Base-by-base conservation (phyloP, 306 rosid species). In the Leucaena leucocephala region DNA sequence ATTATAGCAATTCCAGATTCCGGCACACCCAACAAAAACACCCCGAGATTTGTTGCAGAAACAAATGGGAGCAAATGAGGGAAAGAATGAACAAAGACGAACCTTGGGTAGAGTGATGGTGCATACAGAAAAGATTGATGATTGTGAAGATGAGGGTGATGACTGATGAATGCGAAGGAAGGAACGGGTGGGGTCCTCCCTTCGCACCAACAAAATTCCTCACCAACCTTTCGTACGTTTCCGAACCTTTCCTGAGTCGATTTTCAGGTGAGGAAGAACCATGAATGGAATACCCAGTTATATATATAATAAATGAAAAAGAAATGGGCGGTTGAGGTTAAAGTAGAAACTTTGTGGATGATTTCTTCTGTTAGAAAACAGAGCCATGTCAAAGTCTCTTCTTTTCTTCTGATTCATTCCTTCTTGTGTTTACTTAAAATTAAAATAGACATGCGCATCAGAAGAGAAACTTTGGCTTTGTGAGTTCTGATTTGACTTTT, bases 141-240 rank as follows among this genome's bases (percentile, higher is more conserved):
- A 63, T 34, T 16, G 68, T 22, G 65, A 59, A 11, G 40, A 58
- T 21, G 64, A 58, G 2, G 64, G 34, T 7, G 70, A 17, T 16
- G 71, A 39, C 4, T 8, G 48, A 66, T 38, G 33, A 39, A 66
- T 66, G 46, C 33, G 49, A 66, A 66, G 34, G 46, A 38, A 36
- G 46, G 71, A 42, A 38, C 15, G 45, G 4, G 21, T 15, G 44
- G 4, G 48, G 33, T 38, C 71, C 71, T 38, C 33, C 70, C 49
- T 66, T 66, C 71, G 49, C 71, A 38, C 48, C 71, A 39, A 17
- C 48, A 66, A 12, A 65, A 66, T 39, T 38, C 49, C 17, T n/a
- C 71, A 39, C 71, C 49, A 42, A 11, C 7, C 49, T 10, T 39
- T 68, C 36, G 36, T 58, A 43, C 38, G 33, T 43, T 19, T 19